These are phyloP conservation scores for Cyanidium caldarium DNA, from an alignment of 23 red algal species.

Conservation along the genomic window DNA sequence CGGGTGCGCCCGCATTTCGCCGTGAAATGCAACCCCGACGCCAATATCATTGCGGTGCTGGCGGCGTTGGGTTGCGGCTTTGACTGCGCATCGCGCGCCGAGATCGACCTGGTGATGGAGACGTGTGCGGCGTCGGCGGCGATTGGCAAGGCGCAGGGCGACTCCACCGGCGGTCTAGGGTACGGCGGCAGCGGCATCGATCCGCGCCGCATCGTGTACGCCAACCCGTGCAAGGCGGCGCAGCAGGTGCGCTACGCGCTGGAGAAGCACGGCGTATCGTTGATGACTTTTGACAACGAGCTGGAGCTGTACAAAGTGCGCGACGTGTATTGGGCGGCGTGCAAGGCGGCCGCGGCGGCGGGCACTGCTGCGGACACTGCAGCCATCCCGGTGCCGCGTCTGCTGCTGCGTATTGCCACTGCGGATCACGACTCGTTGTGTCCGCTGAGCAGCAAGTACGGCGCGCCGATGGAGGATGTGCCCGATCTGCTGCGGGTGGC, in stretches of 20 bases:
- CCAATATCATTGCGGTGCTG: constrained; percentile 24
- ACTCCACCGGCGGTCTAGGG: background rate
- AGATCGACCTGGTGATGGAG: constrained; percentile 47
- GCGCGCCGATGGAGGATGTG: constrained; percentile 40
- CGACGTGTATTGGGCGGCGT: constrained; percentile 1
- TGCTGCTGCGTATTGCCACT: constrained; percentile 56
- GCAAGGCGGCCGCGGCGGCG: background rate
- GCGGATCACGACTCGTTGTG: constrained; percentile 42
- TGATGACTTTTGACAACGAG: constrained; percentile 63
- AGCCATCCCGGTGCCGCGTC: constrained; percentile 10
- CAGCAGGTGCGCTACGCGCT: constrained; percentile 25
- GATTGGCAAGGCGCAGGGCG: background rate
- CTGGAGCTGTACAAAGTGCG: constrained; percentile 61
- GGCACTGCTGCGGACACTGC: background rate
- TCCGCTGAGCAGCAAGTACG: constrained; percentile 77
- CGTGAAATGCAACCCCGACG: constrained; percentile 86
- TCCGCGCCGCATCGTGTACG: constrained; percentile 41
- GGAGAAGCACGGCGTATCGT: constrained; percentile 17
- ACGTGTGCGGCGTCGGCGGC: background rate
- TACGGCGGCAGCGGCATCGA: background rate
- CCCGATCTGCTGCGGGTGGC: constrained; percentile 26
- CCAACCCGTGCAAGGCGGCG: constrained; percentile 59
- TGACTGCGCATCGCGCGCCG: constrained; percentile 51
- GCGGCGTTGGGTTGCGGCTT: constrained; percentile 50
- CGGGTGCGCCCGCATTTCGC: constrained; percentile 51